Base-by-base conservation (phyloP, 805 yeast species). In the Kuraishia hungarica region DNA sequence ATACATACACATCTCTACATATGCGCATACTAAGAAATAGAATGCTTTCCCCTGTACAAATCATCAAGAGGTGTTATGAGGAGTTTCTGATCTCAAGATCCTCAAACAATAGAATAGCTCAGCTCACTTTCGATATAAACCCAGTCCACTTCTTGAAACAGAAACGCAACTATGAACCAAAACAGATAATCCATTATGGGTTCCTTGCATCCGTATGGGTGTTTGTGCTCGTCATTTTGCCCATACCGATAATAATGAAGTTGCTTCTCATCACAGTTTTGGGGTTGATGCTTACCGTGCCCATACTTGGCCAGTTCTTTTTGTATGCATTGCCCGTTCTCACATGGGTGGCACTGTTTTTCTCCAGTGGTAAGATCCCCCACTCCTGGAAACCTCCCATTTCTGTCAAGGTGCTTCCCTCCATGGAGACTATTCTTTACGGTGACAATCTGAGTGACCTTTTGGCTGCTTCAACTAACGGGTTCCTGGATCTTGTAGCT, bases 371-470 rank as follows among this genome's bases (percentile, higher is more conserved):
- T 17, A 84, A 82, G 62, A 85, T 92, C 62, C 89, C 96, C 10
- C 77, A 83, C 2, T 68, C 73, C 2, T 82, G 86, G 79, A 84
- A 93, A 66, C 97, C 97, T 3, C 86, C 91, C n/a, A 93, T 92
- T 60, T 81, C 84, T 51, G 97, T 92, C 55, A 85, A 92, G 61
- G 85, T 89, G 22, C 77, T 92, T 52, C 97, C 98, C 0, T 94
- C 96, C 2, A 76, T 91, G 72, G 98, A 92, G 69, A 89, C 97
- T 48, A 87, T 92, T 55, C 73, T 93, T 57, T 92, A 90, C 65
- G 97, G 97, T 53, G 97, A 92, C 64, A 88, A 93, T 70, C 76
- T 93, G 63, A 84, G 92, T 54, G 88, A 87, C 62, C 83, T 92
- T 23, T 77, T 91, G 63, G 94, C 97, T 1, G 81, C 92, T 5